A percentile compares a stretch with the other conserved stretches of the same genome.
Conservation (phyloP, 345 rosid genomes). For the Heritiera littoralis region DNA sequence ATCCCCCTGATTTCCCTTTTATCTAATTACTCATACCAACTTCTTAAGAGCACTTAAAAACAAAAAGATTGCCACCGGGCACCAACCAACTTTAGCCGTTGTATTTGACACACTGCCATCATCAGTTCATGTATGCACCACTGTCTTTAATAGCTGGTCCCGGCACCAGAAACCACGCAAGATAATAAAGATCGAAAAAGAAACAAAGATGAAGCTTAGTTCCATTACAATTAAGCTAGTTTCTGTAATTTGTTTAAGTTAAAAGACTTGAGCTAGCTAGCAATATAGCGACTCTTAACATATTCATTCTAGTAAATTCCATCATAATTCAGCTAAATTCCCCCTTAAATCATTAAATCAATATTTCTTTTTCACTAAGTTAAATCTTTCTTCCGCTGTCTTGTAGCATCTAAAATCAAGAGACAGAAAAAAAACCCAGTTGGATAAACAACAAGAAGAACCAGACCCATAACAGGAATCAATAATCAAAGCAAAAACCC, state of each 20-base stretch:
- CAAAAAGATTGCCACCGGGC: too few species aligned
- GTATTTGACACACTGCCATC: too few species aligned
- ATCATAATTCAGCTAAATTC: neutral
- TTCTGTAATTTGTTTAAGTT: too few species aligned
- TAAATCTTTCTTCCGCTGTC: neutral
- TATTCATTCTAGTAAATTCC: too few species aligned
- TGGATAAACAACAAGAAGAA: neutral
- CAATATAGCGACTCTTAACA: neutral
- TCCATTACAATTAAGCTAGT: neutral
- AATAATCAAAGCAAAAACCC: conserved; percentile 18
- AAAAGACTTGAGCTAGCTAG: neutral
- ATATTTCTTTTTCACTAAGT: neutral
- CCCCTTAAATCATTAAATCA: neutral
- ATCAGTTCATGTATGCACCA: too few species aligned
- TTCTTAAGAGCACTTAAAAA: neutral
- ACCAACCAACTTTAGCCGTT: too few species aligned
- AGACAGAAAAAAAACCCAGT: neutral
- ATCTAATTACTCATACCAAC: too few species aligned
- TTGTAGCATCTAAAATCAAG: neutral
- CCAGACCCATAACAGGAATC: conserved; percentile 10
- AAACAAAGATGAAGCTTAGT: neutral
- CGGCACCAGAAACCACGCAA: neutral
- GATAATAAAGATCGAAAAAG: neutral
- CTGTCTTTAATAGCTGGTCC: too few species aligned
- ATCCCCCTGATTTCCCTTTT: neutral